Evolutionary conservation across 2,329 filamentous ascomycete genomes (phyloP), one percentile per base, ranked within the genome.

Genomic region (Trichoderma guizhouense): DNA sequence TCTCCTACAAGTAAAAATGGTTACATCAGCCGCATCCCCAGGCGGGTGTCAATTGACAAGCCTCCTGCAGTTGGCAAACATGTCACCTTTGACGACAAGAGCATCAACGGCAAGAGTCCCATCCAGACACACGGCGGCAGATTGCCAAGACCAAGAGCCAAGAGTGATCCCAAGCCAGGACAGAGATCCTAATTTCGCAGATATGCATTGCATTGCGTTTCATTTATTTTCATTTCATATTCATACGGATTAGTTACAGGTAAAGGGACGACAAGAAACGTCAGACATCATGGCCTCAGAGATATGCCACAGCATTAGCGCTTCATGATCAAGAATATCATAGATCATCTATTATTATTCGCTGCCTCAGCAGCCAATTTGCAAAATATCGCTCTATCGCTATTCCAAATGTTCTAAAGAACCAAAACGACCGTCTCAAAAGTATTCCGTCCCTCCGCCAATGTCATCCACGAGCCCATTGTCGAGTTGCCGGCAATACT

Each of bases 341-440:
- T 43, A n/a, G 15, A 43, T n/a, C 30, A 39, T 34, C n/a, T 14
- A 63, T 28, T 12, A 34, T 26, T 21, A 28, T 21, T 21, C 57
- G 32, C 64, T 67, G 14, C 39, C 18, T 53, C 39, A 69, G 7
- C 28, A 34, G 21, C n/a, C n/a, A 28, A 28, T 53, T n/a, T 21
- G 12, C 32, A 9, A 67, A 11, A 11, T 36, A 21, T 53, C 67
- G 67, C 67, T 69, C 15, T 57, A 62, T 62, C 67, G 67, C 67
- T 69, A 69, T 51, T n/a, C 57, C 15, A 39, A 24, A 53, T 28
- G 28, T n/a, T 21, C 30, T 18, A 65, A 24, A 32, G 5, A 8
- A 7, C 12, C 9, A 51, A 69, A 34, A n/a, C 3, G 5, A 28
- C 14, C 9, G 15, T 9, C 28, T 58, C 36, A 69, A 69, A 69